These are phyloP conservation scores for Monosiga brevicollis DNA, from an alignment of 78 protist species.

Conservation along the genomic window DNA sequence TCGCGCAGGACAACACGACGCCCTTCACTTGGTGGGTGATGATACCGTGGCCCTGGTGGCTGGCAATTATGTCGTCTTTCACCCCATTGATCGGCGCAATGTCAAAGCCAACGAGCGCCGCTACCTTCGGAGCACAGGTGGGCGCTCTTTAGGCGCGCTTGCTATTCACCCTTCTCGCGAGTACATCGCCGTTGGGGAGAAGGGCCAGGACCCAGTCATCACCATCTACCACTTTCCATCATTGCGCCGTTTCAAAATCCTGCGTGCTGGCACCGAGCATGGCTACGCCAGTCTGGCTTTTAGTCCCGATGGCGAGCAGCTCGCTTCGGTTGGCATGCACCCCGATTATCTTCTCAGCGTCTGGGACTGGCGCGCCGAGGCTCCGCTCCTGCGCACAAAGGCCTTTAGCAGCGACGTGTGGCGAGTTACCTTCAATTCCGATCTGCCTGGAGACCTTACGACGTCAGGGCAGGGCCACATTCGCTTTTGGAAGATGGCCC, in stretches of 20 bases:
- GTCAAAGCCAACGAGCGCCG: not conserved
- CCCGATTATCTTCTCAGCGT: slow-evolving; percentile 71
- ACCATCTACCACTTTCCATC: slow-evolving; percentile 31
- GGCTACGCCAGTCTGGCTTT: slow-evolving; percentile 31
- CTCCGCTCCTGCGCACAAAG: slow-evolving; percentile 50
- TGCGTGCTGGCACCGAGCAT: slow-evolving; percentile 46
- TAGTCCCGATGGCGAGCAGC: slow-evolving; percentile 30
- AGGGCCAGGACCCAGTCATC: slow-evolving; percentile 22
- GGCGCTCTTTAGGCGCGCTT: not conserved
- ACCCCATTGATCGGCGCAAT: too few relatives aligned
- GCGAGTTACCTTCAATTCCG: slow-evolving; percentile 55
- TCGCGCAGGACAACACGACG: not conserved
- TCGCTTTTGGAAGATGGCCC: slow-evolving; percentile 75
- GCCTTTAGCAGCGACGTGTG: slow-evolving; percentile 70
- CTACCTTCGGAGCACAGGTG: not conserved
- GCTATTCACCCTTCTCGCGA: not conserved
- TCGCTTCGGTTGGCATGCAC: slow-evolving; percentile 61
- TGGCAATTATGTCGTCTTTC: not conserved
- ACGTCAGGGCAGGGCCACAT: slow-evolving; percentile 70
- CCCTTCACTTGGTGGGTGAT: not conserved
- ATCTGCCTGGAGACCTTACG: slow-evolving; percentile 40
- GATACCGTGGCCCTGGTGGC: not conserved
- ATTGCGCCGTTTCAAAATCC: slow-evolving; percentile 8
- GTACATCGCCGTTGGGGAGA: slow-evolving; percentile 44
- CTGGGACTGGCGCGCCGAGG: slow-evolving; percentile 67